A percentile compares a stretch with the other conserved stretches of the same genome.
Conservation (phyloP, 148 eudicot genomes). For the Suaeda aralocaspica region DNA sequence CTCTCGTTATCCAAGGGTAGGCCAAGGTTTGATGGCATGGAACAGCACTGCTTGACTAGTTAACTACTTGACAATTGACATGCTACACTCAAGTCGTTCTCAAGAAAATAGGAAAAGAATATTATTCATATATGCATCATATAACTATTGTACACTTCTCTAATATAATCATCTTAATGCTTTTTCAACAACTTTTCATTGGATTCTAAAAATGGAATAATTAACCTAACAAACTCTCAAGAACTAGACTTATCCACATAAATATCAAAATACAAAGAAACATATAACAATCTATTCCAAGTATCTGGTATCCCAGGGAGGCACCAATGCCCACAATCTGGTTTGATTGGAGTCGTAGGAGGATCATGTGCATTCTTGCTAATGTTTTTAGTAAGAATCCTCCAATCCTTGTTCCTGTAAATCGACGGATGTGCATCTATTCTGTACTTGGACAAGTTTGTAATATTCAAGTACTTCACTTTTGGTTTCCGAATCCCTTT, state of each 20-base stretch:
- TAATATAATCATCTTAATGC: no score
- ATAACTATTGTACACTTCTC: no score
- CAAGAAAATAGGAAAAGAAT: no score
- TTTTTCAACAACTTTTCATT: no score
- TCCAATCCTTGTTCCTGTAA: slow-evolving; percentile 11
- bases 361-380: not conserved
- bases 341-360: not conserved
- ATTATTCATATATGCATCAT: no score
- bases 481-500: slow-evolving; percentile 17
- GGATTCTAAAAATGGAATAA: no score
- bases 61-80: no score
- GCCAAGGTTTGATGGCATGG: no score
- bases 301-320: slow-evolving; percentile 51
- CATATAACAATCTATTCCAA: slow-evolving; percentile 43
- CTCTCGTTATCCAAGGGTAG: no score
- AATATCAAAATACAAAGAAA: slow-evolving; percentile 23
- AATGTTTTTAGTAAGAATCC: not conserved
- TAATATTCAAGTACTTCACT: slow-evolving; percentile 44
- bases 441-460: slow-evolving; percentile 41
- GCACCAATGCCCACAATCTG: slow-evolving; percentile 40
- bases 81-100: no score
- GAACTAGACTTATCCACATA: slow-evolving; percentile 3
- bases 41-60: no score
- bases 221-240: not conserved
- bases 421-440: slow-evolving; percentile 47